These are phyloP conservation scores for Cornus controversa DNA, from an alignment of 148 eudicot genomes.

Conservation along the genomic window DNA sequence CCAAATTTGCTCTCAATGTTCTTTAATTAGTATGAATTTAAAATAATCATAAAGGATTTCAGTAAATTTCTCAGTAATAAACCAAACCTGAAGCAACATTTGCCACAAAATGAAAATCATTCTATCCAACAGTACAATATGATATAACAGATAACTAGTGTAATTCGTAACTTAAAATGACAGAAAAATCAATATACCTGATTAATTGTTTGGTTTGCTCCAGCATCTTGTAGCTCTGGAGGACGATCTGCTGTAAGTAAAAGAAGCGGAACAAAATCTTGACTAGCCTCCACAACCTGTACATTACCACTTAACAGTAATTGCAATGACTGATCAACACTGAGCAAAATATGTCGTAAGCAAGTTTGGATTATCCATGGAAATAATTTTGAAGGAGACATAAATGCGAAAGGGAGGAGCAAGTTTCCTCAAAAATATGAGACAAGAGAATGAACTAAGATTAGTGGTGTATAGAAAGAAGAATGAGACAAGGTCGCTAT, in stretches of 20 bases:
- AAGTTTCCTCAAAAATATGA: background rate
- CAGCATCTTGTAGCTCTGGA: slow-evolving; percentile 78
- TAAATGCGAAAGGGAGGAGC: slow-evolving; percentile 3
- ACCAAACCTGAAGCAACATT: background rate
- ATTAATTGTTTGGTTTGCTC: slow-evolving; percentile 97
- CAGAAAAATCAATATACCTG: slow-evolving; percentile 48
- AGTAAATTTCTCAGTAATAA: background rate
- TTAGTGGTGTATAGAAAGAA: background rate
- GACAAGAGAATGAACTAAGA: background rate
- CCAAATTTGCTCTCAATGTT: background rate
- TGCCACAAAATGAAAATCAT: background rate
- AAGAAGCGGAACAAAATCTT: slow-evolving; percentile 83
- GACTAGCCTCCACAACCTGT: slow-evolving; percentile 98
- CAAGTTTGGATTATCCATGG: background rate
- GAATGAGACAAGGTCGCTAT: background rate
- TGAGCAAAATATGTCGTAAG: background rate
- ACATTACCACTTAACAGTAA: slow-evolving; percentile 1
- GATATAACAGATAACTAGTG: background rate
- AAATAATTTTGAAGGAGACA: background rate
- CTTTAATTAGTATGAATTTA: background rate
- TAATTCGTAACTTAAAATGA: background rate
- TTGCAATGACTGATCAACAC: background rate
- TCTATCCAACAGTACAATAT: background rate
- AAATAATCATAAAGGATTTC: background rate
- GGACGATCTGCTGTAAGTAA: slow-evolving; percentile 98